These are phyloP conservation scores for Emericellopsis terricola DNA, from an alignment of 495 filamentous ascomycete genomes.

Conservation along the genomic window DNA sequence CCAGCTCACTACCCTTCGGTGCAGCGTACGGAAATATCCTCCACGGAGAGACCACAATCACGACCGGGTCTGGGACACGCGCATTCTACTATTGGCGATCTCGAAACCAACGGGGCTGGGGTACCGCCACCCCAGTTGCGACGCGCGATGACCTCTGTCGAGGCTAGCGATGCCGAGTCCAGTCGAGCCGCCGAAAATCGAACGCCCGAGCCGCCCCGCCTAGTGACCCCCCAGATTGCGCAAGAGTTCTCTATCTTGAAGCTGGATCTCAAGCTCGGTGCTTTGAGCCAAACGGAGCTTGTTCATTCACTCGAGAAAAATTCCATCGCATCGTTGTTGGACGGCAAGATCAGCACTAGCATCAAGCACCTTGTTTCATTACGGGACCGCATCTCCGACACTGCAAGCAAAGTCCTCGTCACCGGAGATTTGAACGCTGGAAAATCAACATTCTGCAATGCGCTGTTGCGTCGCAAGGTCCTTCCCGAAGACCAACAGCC, in stretches of 20 bases:
- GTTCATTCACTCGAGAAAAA: conserved; percentile 92
- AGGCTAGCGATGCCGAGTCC: conserved; percentile 49
- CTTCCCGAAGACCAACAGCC: conserved; percentile 94
- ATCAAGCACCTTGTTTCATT: conserved; percentile 75
- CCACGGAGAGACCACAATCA: conserved; percentile 17
- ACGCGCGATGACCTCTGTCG: conserved; percentile 55
- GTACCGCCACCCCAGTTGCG: conserved; percentile 33
- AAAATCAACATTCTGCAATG: conserved; percentile 98
- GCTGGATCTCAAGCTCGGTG: conserved; percentile 78
- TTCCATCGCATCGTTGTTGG: conserved; percentile 74
- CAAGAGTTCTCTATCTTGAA: conserved; percentile 94
- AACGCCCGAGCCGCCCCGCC: conserved; percentile 39
- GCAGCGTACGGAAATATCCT: conserved; percentile 26
- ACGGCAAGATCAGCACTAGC: conserved; percentile 85
- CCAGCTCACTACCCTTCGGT: conserved; percentile 90
- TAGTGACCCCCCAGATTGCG: conserved; percentile 84
- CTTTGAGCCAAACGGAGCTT: conserved; percentile 69
- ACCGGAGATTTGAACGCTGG: conserved; percentile 95
- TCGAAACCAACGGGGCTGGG: conserved; percentile 5
- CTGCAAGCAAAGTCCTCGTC: conserved; percentile 91
- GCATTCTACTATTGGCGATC: conserved; percentile 20
- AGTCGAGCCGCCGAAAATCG: conserved; percentile 47
- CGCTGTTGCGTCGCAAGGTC: conserved; percentile 75
- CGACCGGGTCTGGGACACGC: conserved; percentile 37
- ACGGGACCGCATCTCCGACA: conserved; percentile 91